phyloP scores from a whole-genome alignment of 164 flowering plant species.

The Aristolochia contorta region DNA sequence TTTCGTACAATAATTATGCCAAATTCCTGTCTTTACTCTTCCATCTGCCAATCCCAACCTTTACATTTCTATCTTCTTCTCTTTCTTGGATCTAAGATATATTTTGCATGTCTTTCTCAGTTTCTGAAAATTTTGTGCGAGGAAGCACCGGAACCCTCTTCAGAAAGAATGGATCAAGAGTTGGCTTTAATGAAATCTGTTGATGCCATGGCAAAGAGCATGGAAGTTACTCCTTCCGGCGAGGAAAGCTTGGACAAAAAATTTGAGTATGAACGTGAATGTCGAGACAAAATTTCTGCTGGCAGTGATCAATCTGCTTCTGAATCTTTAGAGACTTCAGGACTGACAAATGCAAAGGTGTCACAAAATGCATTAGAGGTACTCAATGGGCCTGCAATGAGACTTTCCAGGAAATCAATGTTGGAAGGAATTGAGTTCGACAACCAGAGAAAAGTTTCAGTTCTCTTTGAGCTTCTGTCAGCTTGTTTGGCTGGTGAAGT shows the following conservation, averaged over 20 bases:
- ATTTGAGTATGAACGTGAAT: constrained; percentile 44
- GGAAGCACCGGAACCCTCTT: constrained; percentile 39
- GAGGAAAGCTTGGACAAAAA: constrained; percentile 39
- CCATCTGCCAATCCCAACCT: background rate
- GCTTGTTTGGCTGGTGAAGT: constrained; percentile 70
- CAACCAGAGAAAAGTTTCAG: constrained; percentile 59
- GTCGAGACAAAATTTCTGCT: constrained; percentile 40
- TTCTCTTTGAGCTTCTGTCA: constrained; percentile 83
- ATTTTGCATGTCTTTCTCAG: constrained; percentile 20
- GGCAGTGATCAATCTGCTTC: constrained; percentile 20
- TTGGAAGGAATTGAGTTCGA: constrained; percentile 45
- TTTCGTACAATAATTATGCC: too few relatives aligned
- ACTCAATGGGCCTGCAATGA: constrained; percentile 16
- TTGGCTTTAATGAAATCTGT: constrained; percentile 63
- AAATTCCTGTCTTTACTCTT: too few relatives aligned
- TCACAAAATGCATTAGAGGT: constrained; percentile 11
- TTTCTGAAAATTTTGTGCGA: constrained; percentile 70
- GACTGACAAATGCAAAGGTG: constrained; percentile 8
- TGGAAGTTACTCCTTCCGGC: constrained; percentile 35
- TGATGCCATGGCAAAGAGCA: constrained; percentile 51
- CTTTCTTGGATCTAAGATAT: background rate
- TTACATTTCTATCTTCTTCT: background rate
- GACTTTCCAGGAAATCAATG: constrained; percentile 30
- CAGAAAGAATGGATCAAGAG: constrained; percentile 46
- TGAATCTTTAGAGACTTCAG: constrained; percentile 15